Evolutionary conservation across 805 yeast species (phyloP).

Genomic region (Ogataea angusta): DNA sequence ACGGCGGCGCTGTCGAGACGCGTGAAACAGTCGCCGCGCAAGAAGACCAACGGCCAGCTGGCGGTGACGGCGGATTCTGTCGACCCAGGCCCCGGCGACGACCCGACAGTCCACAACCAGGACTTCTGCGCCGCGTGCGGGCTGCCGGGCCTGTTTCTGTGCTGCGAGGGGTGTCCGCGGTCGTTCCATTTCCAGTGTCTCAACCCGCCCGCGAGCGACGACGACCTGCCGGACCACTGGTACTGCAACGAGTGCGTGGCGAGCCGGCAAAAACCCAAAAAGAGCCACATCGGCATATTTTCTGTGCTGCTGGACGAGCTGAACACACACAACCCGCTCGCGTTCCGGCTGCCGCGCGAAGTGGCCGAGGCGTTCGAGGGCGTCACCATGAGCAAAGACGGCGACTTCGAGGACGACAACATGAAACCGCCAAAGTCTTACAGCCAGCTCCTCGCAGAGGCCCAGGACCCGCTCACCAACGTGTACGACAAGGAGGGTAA

Average conservation of each 20-base stretch:
- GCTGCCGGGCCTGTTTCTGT: constrained; percentile 80
- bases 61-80: constrained; percentile 8
- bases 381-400: constrained; percentile 61
- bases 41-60: constrained; percentile 10
- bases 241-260: constrained; percentile 72
- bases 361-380: constrained; percentile 72
- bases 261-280: constrained; percentile 27
- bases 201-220: constrained; percentile 82
- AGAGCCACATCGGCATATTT: constrained; percentile 42
- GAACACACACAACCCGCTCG: constrained; percentile 60
- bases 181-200: constrained; percentile 91
- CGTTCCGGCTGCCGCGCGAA: constrained; percentile 62
- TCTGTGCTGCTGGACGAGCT: constrained; percentile 56
- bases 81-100: constrained; percentile 11
- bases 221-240: constrained; percentile 83
- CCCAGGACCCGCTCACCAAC: constrained; percentile 55
- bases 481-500: constrained; percentile 62
- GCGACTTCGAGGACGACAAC: constrained; percentile 69
- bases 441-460: constrained; percentile 43
- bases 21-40: constrained; percentile 23
- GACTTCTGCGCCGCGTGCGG: constrained; percentile 93
- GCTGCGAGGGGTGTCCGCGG: constrained; percentile 91
- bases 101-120: constrained; percentile 49
- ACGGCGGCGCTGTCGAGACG: constrained; percentile 16
- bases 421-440: constrained; percentile 46